A percentile compares a stretch with the other conserved stretches of the same genome.
Evolutionary conservation across 2,329 filamentous ascomycete species (phyloP).

Genomic region (Claviceps digitariae): DNA sequence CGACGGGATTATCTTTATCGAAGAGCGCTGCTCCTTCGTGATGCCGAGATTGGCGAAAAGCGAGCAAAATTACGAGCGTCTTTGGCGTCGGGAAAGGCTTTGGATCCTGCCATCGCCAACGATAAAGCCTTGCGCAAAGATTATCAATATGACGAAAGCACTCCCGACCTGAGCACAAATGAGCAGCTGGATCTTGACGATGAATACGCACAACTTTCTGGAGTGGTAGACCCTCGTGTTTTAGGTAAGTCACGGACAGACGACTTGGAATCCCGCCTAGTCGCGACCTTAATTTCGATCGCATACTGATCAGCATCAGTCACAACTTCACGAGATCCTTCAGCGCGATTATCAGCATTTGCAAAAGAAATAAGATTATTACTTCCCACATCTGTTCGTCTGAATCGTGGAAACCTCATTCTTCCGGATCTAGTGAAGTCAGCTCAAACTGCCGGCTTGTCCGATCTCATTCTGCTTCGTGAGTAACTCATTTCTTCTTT

Average conservation of each 20-base stretch:
- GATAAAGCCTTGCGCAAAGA: slow-evolving; percentile 75
- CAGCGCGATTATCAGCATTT: slow-evolving; percentile 72
- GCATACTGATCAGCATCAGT: slow-evolving; percentile 34
- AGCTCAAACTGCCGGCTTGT: slow-evolving; percentile 66
- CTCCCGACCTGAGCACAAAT: slow-evolving; percentile 50
- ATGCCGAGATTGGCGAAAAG: slow-evolving; percentile 89
- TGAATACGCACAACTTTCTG: slow-evolving; percentile 84
- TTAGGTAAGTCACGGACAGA: slow-evolving; percentile 55
- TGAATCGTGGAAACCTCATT: slow-evolving; percentile 86
- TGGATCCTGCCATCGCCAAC: slow-evolving; percentile 71
- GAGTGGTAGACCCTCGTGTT: slow-evolving; percentile 76
- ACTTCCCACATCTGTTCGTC: slow-evolving; percentile 69
- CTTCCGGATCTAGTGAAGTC: slow-evolving; percentile 74
- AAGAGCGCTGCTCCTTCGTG: slow-evolving; percentile 70
- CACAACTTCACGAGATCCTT: slow-evolving; percentile 82
- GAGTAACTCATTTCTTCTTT: background rate
- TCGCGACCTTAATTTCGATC: background rate
- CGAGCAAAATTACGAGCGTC: slow-evolving; percentile 75
- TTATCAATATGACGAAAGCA: slow-evolving; percentile 86
- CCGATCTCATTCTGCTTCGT: slow-evolving; percentile 69
- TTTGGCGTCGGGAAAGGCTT: slow-evolving; percentile 75
- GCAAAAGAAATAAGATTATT: slow-evolving; percentile 81
- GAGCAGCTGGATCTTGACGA: slow-evolving; percentile 69
- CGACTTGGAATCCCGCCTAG: background rate
- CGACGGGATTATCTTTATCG: slow-evolving; percentile 60